Conservation (phyloP, 257 asterid genomes). For the Penstemon barbatus region DNA sequence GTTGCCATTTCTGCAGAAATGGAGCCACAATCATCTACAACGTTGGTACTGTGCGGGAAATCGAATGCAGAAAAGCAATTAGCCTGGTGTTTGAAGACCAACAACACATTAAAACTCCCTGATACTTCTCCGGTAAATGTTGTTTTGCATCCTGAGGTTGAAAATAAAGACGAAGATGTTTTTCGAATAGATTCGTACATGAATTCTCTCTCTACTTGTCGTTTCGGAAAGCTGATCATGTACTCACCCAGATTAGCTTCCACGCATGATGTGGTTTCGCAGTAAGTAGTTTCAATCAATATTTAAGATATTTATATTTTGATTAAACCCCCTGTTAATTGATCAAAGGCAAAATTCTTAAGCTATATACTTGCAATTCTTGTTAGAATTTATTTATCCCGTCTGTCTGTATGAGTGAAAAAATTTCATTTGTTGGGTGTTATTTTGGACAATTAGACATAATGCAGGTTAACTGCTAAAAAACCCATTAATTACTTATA, state of each 20-base stretch:
- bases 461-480: no score
- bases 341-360: no score
- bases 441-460: no score
- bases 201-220: conserved; percentile 48
- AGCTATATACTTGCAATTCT: no score
- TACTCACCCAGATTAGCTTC: conserved; percentile 75
- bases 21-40: conserved; percentile 47
- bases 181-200: conserved; percentile 56
- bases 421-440: no score
- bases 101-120: conserved; percentile 47
- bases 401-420: no score
- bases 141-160: conserved; percentile 48
- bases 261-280: conserved; percentile 77
- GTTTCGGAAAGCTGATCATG: conserved; percentile 68
- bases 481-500: no score
- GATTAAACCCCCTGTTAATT: no score
- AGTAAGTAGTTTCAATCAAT: conserved; percentile 36
- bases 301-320: no score
- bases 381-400: no score
- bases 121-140: conserved; percentile 46
- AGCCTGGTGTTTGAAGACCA: conserved; percentile 55
- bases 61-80: conserved; percentile 54
- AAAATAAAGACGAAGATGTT: conserved; percentile 33
- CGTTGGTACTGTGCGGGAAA: conserved; percentile 65
- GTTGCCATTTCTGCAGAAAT: conserved; percentile 46